Evolutionary conservation across 257 asterid species (phyloP), one percentile per base, ranked within the genome.

Genomic region (Rhazya stricta): DNA sequence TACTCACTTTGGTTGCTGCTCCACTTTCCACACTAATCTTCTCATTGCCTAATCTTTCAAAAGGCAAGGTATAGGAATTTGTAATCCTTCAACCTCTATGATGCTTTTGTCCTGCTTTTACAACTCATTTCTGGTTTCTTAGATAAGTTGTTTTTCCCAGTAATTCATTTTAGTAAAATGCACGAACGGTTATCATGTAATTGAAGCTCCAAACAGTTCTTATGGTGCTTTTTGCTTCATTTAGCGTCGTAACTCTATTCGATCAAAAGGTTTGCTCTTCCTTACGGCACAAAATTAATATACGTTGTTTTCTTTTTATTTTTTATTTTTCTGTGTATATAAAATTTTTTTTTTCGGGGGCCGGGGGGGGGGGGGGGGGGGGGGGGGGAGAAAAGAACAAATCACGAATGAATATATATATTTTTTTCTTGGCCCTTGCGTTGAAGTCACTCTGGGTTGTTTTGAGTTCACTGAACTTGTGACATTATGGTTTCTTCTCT

Each of bases 1-100:
- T 91, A 45, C 97, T 95, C 61, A 95, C 99, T 15, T 80, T 95
- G 86, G 76, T 95, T 69, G 96, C 98, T 48, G 99, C 97, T 6
- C 99, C 99, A 8, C 83, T 92, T 83, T 86, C 99, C 79, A 89
- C 99, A 19, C 93, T 89, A 75, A 85, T 95, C 73, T 95, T 95
- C 75, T 88, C 96, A 6, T 77, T 92, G 86, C 99, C 97, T n/a
- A 91, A 91, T 82, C 97, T 95, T 73, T 88, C 98, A 74, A 95
- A 95, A 84, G 81, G 88, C 73, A 91, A 87, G 97, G 99, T 94
- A 72, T 71, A 21, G n/a, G 32, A 58, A 13, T 48, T 46, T 21
- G 63, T 48, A 16, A 48, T 71, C 37, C 21, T 70, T 29, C 4
- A 7, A n/a, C 32, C 32, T 37, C 15, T 36, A 21, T 51, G 25